Conservation (phyloP, 2,329 filamentous ascomycete genomes). For the Pseudogymnoascus sp. region DNA sequence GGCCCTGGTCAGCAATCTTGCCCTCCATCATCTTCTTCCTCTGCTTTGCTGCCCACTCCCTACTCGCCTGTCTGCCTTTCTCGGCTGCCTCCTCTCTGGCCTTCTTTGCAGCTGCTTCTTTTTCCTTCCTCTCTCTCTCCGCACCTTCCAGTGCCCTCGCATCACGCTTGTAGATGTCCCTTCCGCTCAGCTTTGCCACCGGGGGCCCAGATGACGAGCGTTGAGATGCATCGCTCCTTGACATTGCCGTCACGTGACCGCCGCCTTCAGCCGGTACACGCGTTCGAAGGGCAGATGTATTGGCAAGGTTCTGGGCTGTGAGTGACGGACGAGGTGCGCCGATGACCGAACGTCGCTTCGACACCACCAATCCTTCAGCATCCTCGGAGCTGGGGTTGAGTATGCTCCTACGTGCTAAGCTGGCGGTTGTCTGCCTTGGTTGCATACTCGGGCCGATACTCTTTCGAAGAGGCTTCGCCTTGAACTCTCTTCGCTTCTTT, state of each 20-base stretch:
- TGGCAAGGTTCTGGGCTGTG: constrained; percentile 27
- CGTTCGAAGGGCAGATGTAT: constrained; percentile 24
- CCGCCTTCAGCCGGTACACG: constrained; percentile 16
- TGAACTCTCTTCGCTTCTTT: constrained; percentile 54
- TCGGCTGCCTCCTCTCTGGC: constrained; percentile 55
- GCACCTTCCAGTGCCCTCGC: constrained; percentile 40
- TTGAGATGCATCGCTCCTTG: constrained; percentile 2
- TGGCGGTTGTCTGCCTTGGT: constrained; percentile 51
- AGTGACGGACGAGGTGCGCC: constrained; percentile 30
- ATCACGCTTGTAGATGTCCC: constrained; percentile 47
- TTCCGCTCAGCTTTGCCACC: constrained; percentile 32
- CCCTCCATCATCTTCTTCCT: constrained; percentile 22
- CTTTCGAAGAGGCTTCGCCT: constrained; percentile 48
- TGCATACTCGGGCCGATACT: constrained; percentile 31
- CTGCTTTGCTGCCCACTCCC: constrained; percentile 56
- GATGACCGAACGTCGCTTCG: constrained; percentile 26
- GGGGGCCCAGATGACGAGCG: not conserved
- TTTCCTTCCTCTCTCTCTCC: constrained; percentile 46
- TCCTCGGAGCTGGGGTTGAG: constrained; percentile 14
- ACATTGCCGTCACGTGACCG: not conserved
- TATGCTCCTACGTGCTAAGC: constrained; percentile 44
- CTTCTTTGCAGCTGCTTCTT: constrained; percentile 45
- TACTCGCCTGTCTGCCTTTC: constrained; percentile 48
- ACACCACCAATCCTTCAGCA: constrained; percentile 14
- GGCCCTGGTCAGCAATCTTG: constrained; percentile 17